phyloP scores from a whole-genome alignment of 2,329 filamentous ascomycete genomes.

The Capronia americana region DNA sequence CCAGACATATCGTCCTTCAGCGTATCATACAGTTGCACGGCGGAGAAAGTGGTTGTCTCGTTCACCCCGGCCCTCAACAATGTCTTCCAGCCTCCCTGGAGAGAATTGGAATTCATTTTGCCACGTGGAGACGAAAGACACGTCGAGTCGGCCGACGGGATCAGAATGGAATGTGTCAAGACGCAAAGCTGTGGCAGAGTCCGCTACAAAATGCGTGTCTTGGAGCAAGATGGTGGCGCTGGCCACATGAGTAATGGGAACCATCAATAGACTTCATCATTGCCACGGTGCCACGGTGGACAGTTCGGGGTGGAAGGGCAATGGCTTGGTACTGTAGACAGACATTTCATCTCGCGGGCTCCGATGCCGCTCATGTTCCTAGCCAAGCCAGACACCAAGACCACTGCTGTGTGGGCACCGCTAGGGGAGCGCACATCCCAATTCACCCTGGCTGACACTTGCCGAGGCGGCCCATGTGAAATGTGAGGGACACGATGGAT shows the following conservation, averaged over 20 bases:
- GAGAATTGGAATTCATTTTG: conserved; percentile 57
- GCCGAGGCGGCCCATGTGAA: background rate
- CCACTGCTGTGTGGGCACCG: too few relatives aligned
- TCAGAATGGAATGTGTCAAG: conserved; percentile 36
- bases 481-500: background rate
- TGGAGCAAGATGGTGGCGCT: background rate
- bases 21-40: conserved; percentile 53
- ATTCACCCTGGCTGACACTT: background rate
- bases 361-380: background rate
- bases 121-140: conserved; percentile 57
- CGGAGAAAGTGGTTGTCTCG: conserved; percentile 52
- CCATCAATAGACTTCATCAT: conserved; percentile 8
- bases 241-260: conserved; percentile 22
- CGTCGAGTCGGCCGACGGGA: conserved; percentile 46
- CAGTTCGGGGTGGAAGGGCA: background rate
- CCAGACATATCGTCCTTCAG: conserved; percentile 52
- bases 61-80: conserved; percentile 50
- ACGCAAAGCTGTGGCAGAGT: conserved; percentile 20
- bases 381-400: background rate
- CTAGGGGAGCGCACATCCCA: background rate
- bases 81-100: conserved; percentile 58
- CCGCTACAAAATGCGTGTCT: conserved; percentile 19
- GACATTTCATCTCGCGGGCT: background rate
- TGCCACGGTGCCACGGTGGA: background rate
- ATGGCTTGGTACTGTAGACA: background rate